A percentile compares a stretch with the other conserved stretches of the same genome.
phyloP scores from a whole-genome alignment of 495 filamentous ascomycete genomes.

The Hypoxylon lienhwacheense region DNA sequence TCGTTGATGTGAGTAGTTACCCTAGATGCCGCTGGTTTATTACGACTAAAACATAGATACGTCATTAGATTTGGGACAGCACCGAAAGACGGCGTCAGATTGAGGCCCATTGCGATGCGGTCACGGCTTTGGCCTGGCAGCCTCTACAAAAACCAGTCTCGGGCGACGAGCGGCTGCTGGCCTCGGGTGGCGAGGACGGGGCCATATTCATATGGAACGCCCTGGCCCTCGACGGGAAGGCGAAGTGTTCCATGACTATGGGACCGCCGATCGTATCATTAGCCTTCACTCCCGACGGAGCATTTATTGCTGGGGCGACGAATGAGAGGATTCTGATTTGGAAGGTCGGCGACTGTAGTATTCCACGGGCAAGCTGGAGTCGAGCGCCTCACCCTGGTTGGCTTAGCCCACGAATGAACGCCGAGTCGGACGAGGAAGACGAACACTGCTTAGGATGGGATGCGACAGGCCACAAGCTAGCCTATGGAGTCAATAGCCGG shows the following conservation, averaged over 20 bases:
- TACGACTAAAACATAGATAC: constrained; percentile 20
- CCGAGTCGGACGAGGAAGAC: constrained; percentile 51
- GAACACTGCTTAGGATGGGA: constrained; percentile 73
- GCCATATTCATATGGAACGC: constrained; percentile 71
- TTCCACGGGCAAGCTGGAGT: constrained; percentile 67
- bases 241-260: constrained; percentile 61
- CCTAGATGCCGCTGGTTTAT: neutral
- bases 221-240: constrained; percentile 55
- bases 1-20: constrained; percentile 52
- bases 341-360: constrained; percentile 66
- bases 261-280: constrained; percentile 61
- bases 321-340: constrained; percentile 67
- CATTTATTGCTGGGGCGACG: constrained; percentile 68
- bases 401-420: constrained; percentile 51
- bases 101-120: constrained; percentile 50
- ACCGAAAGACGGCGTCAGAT: constrained; percentile 49
- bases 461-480: constrained; percentile 70
- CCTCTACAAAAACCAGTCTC: constrained; percentile 41
- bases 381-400: constrained; percentile 51
- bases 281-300: constrained; percentile 72
- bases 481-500: constrained; percentile 68
- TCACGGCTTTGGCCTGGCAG: constrained; percentile 57
- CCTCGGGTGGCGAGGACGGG: constrained; percentile 61
- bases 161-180: constrained; percentile 54
- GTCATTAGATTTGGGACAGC: constrained; percentile 53